Percentiles rank a stretch among this genome's conserved stretches.
Conservation (phyloP, 257 asterid genomes). For the Fraxinus excelsior region DNA sequence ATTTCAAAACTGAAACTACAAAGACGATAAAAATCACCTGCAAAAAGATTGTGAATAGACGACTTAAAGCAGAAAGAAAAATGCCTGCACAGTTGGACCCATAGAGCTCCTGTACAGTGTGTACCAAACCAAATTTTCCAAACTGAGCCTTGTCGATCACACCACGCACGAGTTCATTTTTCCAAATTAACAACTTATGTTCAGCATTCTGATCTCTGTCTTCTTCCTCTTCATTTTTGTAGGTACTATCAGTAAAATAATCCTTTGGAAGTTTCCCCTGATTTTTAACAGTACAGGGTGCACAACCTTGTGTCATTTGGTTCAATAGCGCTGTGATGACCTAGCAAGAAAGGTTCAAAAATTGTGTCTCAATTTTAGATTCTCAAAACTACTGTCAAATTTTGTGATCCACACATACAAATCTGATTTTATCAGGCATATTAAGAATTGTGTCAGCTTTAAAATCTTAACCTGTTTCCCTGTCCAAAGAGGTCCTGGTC, state of each 20-base stretch:
- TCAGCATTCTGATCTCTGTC: conserved; percentile 69
- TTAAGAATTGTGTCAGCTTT: conserved; percentile 11
- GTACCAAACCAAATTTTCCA: conserved; percentile 95
- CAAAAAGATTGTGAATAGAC: conserved; percentile 79
- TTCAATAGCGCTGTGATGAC: conserved; percentile 89
- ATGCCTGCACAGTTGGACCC: conserved; percentile 89
- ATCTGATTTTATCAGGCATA: conserved; percentile 12
- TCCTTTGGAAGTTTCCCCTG: conserved; percentile 76
- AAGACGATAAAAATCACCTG: conserved; percentile 58
- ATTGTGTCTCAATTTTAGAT: not conserved
- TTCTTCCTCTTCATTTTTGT: conserved; percentile 49
- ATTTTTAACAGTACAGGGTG: conserved; percentile 82
- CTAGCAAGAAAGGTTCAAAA: conserved; percentile 37
- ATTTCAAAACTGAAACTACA: conserved; percentile 7
- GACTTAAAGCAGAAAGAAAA: conserved; percentile 88
- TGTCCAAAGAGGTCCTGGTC: conserved; percentile 97
- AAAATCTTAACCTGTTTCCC: conserved; percentile 82
- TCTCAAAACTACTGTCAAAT: not conserved
- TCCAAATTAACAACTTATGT: conserved; percentile 78
- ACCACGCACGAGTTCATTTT: conserved; percentile 92
- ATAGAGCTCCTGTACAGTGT: conserved; percentile 93
- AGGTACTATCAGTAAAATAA: conserved; percentile 49
- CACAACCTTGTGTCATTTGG: conserved; percentile 74
- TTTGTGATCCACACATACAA: conserved; percentile 1
- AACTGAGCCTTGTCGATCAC: conserved; percentile 98